A percentile compares a stretch with the other conserved stretches of the same genome.
Conservation (phyloP, 495 filamentous ascomycete genomes). For the Diplogelasinospora grovesii region DNA sequence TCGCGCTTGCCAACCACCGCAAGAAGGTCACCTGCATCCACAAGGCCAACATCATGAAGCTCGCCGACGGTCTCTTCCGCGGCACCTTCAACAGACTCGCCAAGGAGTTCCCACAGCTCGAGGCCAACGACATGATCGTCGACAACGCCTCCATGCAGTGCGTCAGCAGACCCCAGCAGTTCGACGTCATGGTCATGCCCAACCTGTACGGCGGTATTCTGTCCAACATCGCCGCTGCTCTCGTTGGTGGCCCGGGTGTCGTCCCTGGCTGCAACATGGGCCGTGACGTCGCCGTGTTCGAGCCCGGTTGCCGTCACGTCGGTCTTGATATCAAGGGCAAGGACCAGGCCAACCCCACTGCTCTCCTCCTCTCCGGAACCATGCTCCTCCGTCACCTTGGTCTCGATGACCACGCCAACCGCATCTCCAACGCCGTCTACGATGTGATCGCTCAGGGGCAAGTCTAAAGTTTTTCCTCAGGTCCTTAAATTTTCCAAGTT, state of each 20-base stretch:
- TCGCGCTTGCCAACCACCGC: slow-evolving; percentile 94
- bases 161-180: slow-evolving; percentile 91
- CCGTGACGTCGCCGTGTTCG: slow-evolving; percentile 94
- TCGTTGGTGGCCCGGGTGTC: slow-evolving; percentile 96
- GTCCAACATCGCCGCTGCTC: slow-evolving; percentile 96
- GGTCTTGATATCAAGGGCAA: slow-evolving; percentile 98
- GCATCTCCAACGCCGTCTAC: slow-evolving; percentile 96
- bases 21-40: slow-evolving; percentile 99
- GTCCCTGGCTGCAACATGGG: slow-evolving; percentile 99
- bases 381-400: slow-evolving; percentile 97
- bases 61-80: slow-evolving; percentile 96
- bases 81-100: slow-evolving; percentile 91
- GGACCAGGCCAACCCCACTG: slow-evolving; percentile 97
- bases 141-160: slow-evolving; percentile 99
- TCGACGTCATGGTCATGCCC: slow-evolving; percentile 99
- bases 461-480: slow-evolving; percentile 32
- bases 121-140: slow-evolving; percentile 98
- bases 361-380: slow-evolving; percentile 85
- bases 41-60: slow-evolving; percentile 99
- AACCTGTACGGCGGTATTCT: slow-evolving; percentile 98
- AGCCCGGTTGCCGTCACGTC: slow-evolving; percentile 97
- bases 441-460: slow-evolving; percentile 92
- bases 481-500: neutral
- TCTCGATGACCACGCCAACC: slow-evolving; percentile 93
- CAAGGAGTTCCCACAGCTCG: slow-evolving; percentile 86